These are phyloP conservation scores for Arctium minus DNA, from an alignment of 129 eudicot species.

Conservation along the genomic window DNA sequence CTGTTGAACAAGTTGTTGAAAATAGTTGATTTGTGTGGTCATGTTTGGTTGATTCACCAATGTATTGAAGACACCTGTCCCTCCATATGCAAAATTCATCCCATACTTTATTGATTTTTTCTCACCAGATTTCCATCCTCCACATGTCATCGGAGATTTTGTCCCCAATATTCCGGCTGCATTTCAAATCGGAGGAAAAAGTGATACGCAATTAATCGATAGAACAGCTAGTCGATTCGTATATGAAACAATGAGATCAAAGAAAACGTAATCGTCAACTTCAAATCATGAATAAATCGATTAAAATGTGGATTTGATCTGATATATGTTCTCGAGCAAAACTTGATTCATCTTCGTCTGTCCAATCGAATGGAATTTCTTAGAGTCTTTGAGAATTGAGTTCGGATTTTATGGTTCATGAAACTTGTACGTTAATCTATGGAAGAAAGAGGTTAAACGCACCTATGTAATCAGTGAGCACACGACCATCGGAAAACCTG, in stretches of 20 bases:
- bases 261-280: neutral
- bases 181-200: neutral
- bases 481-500: constrained; percentile 75
- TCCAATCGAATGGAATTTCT: neutral
- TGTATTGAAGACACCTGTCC: constrained; percentile 80
- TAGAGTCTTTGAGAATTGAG: neutral
- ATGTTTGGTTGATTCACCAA: constrained; percentile 62
- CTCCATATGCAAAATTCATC: constrained; percentile 84
- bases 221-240: neutral
- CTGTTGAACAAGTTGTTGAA: constrained; percentile 46
- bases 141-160: constrained; percentile 51
- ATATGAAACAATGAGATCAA: neutral
- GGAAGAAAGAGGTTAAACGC: neutral
- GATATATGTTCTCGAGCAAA: neutral
- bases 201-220: neutral
- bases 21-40: constrained; percentile 64
- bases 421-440: neutral
- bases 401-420: neutral
- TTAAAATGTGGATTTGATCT: neutral
- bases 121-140: constrained; percentile 34
- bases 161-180: constrained; percentile 56
- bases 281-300: neutral
- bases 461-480: constrained; percentile 79
- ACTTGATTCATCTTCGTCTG: neutral
- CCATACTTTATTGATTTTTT: constrained; percentile 34